These are phyloP conservation scores for Mycoemilia scoparia DNA, from an alignment of 192 early-diverging fungal species.

Conservation along the genomic window DNA sequence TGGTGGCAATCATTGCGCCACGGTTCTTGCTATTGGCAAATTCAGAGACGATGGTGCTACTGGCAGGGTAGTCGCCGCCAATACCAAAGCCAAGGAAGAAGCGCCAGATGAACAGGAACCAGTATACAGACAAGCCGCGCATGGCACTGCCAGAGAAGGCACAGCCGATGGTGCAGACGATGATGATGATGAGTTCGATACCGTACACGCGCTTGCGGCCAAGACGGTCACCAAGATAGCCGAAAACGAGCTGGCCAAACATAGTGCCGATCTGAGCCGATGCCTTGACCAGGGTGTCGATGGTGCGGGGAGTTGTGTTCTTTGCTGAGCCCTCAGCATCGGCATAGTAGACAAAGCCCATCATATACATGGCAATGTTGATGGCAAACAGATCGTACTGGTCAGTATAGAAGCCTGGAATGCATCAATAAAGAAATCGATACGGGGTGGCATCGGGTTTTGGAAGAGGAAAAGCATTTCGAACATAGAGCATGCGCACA, in stretches of 20 bases:
- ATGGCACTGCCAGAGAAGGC: slow-evolving; percentile 44
- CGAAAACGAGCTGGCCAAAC: slow-evolving; percentile 75
- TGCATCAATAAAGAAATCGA: no score
- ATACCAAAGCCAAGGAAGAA: slow-evolving; percentile 80
- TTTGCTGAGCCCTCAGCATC: slow-evolving; percentile 8
- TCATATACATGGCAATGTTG: slow-evolving; percentile 68
- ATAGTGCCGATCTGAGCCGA: slow-evolving; percentile 74
- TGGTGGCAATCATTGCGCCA: slow-evolving; percentile 76
- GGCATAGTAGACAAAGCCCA: slow-evolving; percentile 46
- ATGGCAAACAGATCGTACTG: slow-evolving; percentile 86
- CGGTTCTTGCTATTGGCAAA: slow-evolving; percentile 60
- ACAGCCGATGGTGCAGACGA: slow-evolving; percentile 63
- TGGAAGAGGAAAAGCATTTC: no score
- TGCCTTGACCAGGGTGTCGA: slow-evolving; percentile 71
- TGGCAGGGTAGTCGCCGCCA: slow-evolving; percentile 86
- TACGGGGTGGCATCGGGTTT: no score
- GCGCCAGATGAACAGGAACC: slow-evolving; percentile 66
- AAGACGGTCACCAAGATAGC: slow-evolving; percentile 64
- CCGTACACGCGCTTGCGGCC: slow-evolving; percentile 87
- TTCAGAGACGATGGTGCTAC: slow-evolving; percentile 82
- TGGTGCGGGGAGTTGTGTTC: slow-evolving; percentile 35
- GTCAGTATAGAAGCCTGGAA: slow-evolving; percentile 86
- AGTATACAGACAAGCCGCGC: slow-evolving; percentile 40
- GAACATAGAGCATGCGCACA: no score
- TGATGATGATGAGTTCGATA: slow-evolving; percentile 75